phyloP scores from a whole-genome alignment of 257 asterid genomes.

The Nicotiana tabacum region DNA sequence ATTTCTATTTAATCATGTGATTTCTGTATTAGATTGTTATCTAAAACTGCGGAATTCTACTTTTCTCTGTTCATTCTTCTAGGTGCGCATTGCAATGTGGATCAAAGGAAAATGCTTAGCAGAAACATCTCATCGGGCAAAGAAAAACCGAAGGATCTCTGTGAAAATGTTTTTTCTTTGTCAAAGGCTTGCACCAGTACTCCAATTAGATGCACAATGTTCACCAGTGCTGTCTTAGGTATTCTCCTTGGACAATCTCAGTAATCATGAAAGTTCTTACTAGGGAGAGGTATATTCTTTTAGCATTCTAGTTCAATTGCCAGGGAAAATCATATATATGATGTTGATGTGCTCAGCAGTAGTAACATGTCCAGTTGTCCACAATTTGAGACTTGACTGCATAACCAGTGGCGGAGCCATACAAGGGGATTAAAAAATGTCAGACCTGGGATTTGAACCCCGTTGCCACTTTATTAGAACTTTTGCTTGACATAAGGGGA shows the following conservation, averaged over 20 bases:
- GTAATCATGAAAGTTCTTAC: neutral
- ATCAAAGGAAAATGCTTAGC: slow-evolving; percentile 18
- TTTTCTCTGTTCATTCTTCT: neutral
- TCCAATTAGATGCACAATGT: slow-evolving; percentile 15
- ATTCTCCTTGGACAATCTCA: neutral
- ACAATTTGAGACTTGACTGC: neutral
- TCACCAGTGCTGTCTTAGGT: slow-evolving; percentile 37
- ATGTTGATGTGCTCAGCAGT: neutral
- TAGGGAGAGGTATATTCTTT: neutral
- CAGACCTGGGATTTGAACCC: too few species aligned
- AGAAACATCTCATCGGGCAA: neutral
- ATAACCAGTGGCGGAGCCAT: too few species aligned
- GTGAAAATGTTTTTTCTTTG: slow-evolving; percentile 15
- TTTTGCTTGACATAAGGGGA: too few species aligned
- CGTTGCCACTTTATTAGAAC: too few species aligned
- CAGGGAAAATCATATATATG: neutral
- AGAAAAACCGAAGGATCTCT: slow-evolving; percentile 7
- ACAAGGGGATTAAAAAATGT: too few species aligned
- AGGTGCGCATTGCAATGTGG: slow-evolving; percentile 8
- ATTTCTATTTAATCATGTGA: neutral
- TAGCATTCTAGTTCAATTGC: neutral
- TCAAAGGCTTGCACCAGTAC: slow-evolving; percentile 25
- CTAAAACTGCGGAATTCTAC: neutral
- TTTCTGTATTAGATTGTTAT: neutral
- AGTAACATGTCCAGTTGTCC: neutral